These are phyloP conservation scores for Phytopythium ostracodes DNA, from an alignment of 352 stramenopile genomes.

Conservation along the genomic window DNA sequence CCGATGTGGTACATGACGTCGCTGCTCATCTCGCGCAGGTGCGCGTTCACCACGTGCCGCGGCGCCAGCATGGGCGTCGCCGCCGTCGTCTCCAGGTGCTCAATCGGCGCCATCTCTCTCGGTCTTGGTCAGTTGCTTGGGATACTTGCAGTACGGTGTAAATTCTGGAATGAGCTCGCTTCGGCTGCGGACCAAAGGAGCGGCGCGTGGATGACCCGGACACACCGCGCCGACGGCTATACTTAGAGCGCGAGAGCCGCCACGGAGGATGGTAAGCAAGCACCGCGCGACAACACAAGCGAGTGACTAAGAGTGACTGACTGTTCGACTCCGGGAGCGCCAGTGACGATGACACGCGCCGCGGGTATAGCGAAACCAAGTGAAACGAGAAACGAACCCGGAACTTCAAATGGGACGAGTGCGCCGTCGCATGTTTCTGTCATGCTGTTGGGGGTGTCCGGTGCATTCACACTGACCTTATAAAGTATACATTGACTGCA, in stretches of 20 bases:
- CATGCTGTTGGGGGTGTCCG: neutral
- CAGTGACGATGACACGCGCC: conserved; percentile 4
- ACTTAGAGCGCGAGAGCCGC: neutral
- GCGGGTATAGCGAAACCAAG: neutral
- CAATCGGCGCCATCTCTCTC: conserved; percentile 22
- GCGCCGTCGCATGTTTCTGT: conserved; percentile 9
- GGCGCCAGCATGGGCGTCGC: neutral
- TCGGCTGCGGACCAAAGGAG: too few relatives aligned
- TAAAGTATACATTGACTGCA: neutral
- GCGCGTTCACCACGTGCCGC: conserved; percentile 55
- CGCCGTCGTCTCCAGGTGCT: conserved; percentile 14
- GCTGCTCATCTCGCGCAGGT: conserved; percentile 50
- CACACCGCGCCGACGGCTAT: neutral
- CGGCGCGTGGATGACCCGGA: too few relatives aligned
- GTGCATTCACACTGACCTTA: neutral
- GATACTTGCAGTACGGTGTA: neutral
- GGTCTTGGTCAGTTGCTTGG: neutral
- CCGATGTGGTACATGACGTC: conserved; percentile 82
- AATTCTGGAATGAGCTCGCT: neutral
- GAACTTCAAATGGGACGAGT: conserved; percentile 6
- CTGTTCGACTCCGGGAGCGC: too few relatives aligned
- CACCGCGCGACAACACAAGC: neutral
- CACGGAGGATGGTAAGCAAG: conserved; percentile 1
- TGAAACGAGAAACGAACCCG: neutral
- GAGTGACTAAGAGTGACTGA: neutral